Evolutionary conservation across 116 monocot species (phyloP), one percentile per base, ranked within the genome.

Genomic region (Zostera marina): DNA sequence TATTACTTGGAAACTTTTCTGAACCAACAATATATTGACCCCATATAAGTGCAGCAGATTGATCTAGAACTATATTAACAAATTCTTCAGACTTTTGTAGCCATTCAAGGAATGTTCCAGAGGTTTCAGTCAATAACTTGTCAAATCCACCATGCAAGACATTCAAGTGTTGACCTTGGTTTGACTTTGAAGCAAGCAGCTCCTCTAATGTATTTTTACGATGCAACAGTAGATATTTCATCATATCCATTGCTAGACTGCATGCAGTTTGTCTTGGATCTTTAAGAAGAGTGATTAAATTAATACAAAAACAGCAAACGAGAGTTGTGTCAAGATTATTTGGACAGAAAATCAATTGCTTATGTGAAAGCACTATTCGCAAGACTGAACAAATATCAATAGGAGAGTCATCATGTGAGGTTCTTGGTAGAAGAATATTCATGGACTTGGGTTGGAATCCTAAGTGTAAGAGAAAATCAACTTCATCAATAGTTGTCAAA

Each of bases 141-240:
- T 99, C 99, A 75, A 99, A 87, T 14, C 99, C 99, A 1, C 99
- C 87, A 73, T 73, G 91, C 25, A 99, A 62, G 63, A 99, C 58
- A 75, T 99, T 81, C 49, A 87, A 61, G 24, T 59, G 56, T 44
- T 66, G 59, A 5, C 87, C 91, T 67, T 91, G 91, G 52, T 81
- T 76, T 65, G 81, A 65, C 64, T 84, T 99, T 5, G 75, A 69
- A 13, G 77, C 80, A 59, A 99, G 91, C 25, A 99, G 66, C 22
- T 99, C 99, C 73, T 91, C 91, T n/a, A 99, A 67, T 52, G 79
- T 79, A 56, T 63, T 66, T 47, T 81, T 73, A 4, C 91, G 79
- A 73, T 99, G 91, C 79, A 83, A 77, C 44, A 99, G 51, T 16
- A 99, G 68, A 74, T 87, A 81, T 61, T 87, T 91, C 32, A 87